These are phyloP conservation scores for Globisporangium recalcitrans DNA, from an alignment of 352 stramenopile species.

Conservation along the genomic window DNA sequence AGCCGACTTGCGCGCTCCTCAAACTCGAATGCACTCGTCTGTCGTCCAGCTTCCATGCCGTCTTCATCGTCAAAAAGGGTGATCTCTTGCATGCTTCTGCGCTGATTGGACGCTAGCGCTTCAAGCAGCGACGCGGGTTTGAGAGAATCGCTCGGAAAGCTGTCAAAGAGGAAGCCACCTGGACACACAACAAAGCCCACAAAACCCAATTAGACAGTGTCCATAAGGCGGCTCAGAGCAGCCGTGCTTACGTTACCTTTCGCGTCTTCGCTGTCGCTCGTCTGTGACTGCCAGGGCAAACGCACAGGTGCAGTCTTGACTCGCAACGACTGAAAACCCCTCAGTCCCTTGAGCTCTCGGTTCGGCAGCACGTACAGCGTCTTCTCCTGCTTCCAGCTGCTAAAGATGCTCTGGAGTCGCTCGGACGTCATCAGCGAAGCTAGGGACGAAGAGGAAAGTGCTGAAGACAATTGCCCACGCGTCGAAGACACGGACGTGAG, in stretches of 20 bases:
- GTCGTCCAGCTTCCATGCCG: neutral
- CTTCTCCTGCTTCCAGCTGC: slow-evolving; percentile 42
- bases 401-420: slow-evolving; percentile 30
- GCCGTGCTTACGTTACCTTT: slow-evolving; percentile 5
- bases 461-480: neutral
- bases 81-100: neutral
- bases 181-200: neutral
- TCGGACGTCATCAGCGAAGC: slow-evolving; percentile 1
- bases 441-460: neutral
- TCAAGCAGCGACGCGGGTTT: slow-evolving; percentile 37
- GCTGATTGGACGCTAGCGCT: slow-evolving; percentile 21
- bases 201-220: neutral
- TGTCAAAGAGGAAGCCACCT: slow-evolving; percentile 28
- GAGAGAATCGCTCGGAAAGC: slow-evolving; percentile 23
- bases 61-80: slow-evolving; percentile 13
- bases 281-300: slow-evolving; percentile 29
- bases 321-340: slow-evolving; percentile 46
- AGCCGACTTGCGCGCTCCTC: neutral
- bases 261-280: neutral
- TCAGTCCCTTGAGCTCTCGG: slow-evolving; percentile 25
- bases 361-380: slow-evolving; percentile 45
- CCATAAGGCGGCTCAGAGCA: neutral
- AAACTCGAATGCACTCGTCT: neutral
- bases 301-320: slow-evolving; percentile 32
- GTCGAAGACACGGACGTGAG: neutral